phyloP scores from a whole-genome alignment of 306 rosid genomes.

The Vachellia collinsii region DNA sequence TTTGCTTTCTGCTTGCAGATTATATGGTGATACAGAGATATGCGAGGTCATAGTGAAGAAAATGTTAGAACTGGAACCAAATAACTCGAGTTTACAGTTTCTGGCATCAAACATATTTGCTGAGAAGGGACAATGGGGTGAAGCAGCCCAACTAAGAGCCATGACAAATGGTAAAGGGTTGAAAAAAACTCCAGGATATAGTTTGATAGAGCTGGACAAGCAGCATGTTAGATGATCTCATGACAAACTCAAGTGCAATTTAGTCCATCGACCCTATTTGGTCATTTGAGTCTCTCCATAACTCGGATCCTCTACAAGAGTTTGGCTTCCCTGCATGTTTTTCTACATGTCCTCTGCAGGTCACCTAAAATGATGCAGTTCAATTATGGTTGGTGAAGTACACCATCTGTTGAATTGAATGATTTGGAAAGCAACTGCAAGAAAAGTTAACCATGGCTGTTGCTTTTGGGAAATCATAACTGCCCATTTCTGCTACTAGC shows the following conservation, averaged over 20 bases:
- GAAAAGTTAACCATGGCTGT: neutral
- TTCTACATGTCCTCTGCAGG: neutral
- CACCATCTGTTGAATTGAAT: neutral
- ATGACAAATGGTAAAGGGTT: conserved; percentile 37
- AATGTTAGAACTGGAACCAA: conserved; percentile 42
- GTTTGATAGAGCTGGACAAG: conserved; percentile 43
- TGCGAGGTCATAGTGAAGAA: conserved; percentile 43
- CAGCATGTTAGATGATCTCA: conserved; percentile 13
- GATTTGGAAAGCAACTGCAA: neutral
- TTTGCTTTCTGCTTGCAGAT: conserved; percentile 59
- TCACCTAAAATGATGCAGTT: neutral
- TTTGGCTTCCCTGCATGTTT: neutral
- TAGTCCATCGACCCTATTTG: conserved; percentile 8
- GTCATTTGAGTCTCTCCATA: conserved; percentile 7
- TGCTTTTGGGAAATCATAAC: neutral
- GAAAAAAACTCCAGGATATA: conserved; percentile 44
- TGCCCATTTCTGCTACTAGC: neutral
- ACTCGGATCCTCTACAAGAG: neutral
- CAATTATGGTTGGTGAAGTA: neutral
- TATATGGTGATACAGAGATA: conserved; percentile 48
- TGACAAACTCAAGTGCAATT: conserved; percentile 8
- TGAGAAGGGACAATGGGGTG: conserved; percentile 57
- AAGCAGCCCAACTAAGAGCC: conserved; percentile 47
- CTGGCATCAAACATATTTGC: conserved; percentile 49
- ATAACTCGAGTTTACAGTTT: conserved; percentile 40